These are phyloP conservation scores for Thecaphora thlaspeos DNA, from an alignment of 1,284 basidiomycete species.

Conservation along the genomic window DNA sequence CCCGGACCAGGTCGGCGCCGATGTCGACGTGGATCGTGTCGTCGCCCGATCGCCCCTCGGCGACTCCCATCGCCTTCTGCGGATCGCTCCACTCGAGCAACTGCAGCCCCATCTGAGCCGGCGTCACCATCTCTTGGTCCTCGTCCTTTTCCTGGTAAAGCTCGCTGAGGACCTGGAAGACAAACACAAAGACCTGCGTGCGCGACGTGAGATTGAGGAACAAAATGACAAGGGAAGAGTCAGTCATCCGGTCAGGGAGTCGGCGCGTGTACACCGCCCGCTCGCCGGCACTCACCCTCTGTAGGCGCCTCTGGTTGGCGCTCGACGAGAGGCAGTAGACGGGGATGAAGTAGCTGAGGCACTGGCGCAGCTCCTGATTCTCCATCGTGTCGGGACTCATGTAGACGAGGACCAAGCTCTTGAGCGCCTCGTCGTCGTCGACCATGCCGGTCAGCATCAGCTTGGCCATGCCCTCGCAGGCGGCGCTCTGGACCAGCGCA, in stretches of 20 bases:
- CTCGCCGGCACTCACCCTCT: slow-evolving; percentile 64
- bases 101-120: slow-evolving; percentile 77
- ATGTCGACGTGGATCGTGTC: slow-evolving; percentile 73
- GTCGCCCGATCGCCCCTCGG: slow-evolving; percentile 58
- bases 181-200: slow-evolving; percentile 71
- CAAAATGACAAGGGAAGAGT: no score
- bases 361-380: slow-evolving; percentile 86
- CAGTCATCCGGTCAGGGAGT: no score
- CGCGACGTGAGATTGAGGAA: no score
- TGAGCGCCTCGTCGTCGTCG: slow-evolving; percentile 63
- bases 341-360: slow-evolving; percentile 92
- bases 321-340: slow-evolving; percentile 85
- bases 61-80: slow-evolving; percentile 70
- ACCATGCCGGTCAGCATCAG: slow-evolving; percentile 75
- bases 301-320: slow-evolving; percentile 75
- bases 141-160: slow-evolving; percentile 73
- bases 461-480: slow-evolving; percentile 84
- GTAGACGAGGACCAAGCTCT: slow-evolving; percentile 77
- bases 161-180: slow-evolving; percentile 70
- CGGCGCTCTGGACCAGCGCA: slow-evolving; percentile 68
- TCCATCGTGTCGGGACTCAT: slow-evolving; percentile 80
- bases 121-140: slow-evolving; percentile 75
- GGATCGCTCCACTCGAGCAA: slow-evolving; percentile 94
- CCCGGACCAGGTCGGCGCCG: slow-evolving; percentile 71
- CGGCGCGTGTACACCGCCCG: no score